A percentile compares a stretch with the other conserved stretches of the same genome.
These are phyloP conservation scores for Quercus variabilis DNA, from an alignment of 306 rosid species.

Conservation along the genomic window DNA sequence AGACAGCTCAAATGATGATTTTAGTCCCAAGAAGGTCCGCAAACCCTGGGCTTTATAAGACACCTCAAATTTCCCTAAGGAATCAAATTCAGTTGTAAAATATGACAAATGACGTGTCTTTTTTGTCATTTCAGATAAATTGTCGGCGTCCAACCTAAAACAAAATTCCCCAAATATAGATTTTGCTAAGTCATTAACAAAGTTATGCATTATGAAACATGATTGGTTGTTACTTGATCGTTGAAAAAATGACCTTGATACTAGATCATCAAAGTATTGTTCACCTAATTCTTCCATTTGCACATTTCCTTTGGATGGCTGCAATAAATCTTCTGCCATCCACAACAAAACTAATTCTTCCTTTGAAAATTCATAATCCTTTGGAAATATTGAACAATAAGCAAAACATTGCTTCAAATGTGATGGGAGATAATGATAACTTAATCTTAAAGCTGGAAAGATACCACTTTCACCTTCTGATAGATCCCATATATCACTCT, in stretches of 20 bases:
- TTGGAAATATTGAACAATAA: not conserved
- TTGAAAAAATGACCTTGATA: too few relatives aligned
- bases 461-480: not conserved
- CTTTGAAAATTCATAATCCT: too few relatives aligned
- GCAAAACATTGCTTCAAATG: slow-evolving; percentile 7
- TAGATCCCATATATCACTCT: slow-evolving; percentile 15
- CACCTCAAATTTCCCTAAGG: slow-evolving; percentile 15
- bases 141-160: not conserved
- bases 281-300: too few relatives aligned
- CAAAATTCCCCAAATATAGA: slow-evolving; percentile 10
- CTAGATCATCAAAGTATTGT: too few relatives aligned
- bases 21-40: slow-evolving; percentile 18
- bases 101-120: slow-evolving; percentile 32
- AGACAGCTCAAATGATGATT: too few relatives aligned
- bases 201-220: slow-evolving; percentile 31
- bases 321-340: too few relatives aligned
- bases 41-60: not conserved
- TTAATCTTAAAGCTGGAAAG: slow-evolving; percentile 10
- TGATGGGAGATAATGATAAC: not conserved
- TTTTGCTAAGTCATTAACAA: slow-evolving; percentile 37
- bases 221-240: too few relatives aligned
- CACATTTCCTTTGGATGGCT: too few relatives aligned
- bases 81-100: slow-evolving; percentile 8
- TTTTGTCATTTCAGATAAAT: not conserved
- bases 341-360: too few relatives aligned